phyloP scores from a whole-genome alignment of 2,329 filamentous ascomycete genomes.

The Stagonosporopsis chrysanthemi region DNA sequence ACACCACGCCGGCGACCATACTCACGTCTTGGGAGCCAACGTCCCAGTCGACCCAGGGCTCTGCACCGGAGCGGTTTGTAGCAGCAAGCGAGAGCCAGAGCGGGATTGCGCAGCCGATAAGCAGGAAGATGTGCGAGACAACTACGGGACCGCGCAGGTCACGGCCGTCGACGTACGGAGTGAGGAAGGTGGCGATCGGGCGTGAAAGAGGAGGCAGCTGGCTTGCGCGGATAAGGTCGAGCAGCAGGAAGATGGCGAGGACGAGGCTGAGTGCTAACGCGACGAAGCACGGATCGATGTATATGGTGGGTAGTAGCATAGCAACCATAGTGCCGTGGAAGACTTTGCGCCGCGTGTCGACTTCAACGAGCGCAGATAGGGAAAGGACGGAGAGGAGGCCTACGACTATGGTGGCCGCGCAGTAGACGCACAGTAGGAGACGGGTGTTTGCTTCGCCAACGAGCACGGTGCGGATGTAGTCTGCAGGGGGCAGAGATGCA shows the following conservation, averaged over 20 bases:
- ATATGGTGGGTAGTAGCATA: slow-evolving; percentile 90
- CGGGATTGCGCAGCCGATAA: slow-evolving; percentile 93
- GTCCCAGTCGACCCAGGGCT: slow-evolving; percentile 76
- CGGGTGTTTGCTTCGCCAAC: slow-evolving; percentile 82
- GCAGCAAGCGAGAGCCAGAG: slow-evolving; percentile 87
- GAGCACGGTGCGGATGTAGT: slow-evolving; percentile 68
- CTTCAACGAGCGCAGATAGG: slow-evolving; percentile 80
- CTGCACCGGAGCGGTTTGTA: slow-evolving; percentile 63
- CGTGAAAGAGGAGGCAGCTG: slow-evolving; percentile 90
- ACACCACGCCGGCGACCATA: slow-evolving; percentile 92
- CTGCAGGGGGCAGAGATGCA: slow-evolving; percentile 53
- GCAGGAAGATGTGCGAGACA: slow-evolving; percentile 92
- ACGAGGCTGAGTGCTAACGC: slow-evolving; percentile 80
- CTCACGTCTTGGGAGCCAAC: slow-evolving; percentile 74
- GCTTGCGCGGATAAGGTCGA: slow-evolving; percentile 88
- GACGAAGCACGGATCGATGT: slow-evolving; percentile 83
- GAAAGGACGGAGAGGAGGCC: slow-evolving; percentile 79
- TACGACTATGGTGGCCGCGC: slow-evolving; percentile 69
- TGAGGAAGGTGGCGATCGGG: slow-evolving; percentile 84
- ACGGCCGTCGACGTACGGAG: slow-evolving; percentile 91
- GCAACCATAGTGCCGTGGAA: slow-evolving; percentile 99
- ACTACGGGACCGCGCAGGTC: slow-evolving; percentile 94
- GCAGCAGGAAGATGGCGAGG: slow-evolving; percentile 82
- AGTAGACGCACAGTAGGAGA: slow-evolving; percentile 79
- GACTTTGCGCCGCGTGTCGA: slow-evolving; percentile 94